These are phyloP conservation scores for Ophiostoma fasciatum DNA, from an alignment of 2,329 filamentous ascomycete genomes.

Conservation along the genomic window DNA sequence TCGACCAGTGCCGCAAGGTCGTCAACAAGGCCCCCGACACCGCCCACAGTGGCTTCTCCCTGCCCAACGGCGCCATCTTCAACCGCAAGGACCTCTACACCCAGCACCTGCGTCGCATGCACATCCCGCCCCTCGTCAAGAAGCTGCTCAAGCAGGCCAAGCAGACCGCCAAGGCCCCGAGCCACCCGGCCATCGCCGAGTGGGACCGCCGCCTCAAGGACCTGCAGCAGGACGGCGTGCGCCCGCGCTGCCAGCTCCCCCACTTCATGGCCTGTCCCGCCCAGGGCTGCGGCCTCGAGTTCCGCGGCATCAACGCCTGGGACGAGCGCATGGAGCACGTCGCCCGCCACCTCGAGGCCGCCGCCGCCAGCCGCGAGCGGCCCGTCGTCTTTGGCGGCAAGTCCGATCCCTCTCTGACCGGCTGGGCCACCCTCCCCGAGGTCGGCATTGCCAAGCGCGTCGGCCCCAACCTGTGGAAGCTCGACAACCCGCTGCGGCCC, in stretches of 20 bases:
- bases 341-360: constrained; percentile 58
- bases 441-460: constrained; percentile 23
- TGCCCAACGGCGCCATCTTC: constrained; percentile 50
- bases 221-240: constrained; percentile 44
- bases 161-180: constrained; percentile 20
- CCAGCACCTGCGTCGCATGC: constrained; percentile 79
- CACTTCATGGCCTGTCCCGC: constrained; percentile 45
- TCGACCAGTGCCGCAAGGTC: constrained; percentile 36
- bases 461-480: constrained; percentile 10
- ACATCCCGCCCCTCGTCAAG: constrained; percentile 36
- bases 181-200: constrained; percentile 13
- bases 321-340: constrained; percentile 80
- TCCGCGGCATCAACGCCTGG: constrained; percentile 54
- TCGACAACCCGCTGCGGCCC: constrained; percentile 14
- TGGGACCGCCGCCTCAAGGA: constrained; percentile 40
- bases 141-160: constrained; percentile 19
- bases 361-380: constrained; percentile 19
- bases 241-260: constrained; percentile 47
- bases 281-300: constrained; percentile 41
- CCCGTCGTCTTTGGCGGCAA: constrained; percentile 24
- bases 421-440: constrained; percentile 23
- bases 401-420: constrained; percentile 23
- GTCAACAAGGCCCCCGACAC: constrained; percentile 10
- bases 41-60: constrained; percentile 10
- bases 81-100: constrained; percentile 88